Base-by-base conservation (phyloP, 1,284 basidiomycete species). In the Ganoderma leucocontextum region DNA sequence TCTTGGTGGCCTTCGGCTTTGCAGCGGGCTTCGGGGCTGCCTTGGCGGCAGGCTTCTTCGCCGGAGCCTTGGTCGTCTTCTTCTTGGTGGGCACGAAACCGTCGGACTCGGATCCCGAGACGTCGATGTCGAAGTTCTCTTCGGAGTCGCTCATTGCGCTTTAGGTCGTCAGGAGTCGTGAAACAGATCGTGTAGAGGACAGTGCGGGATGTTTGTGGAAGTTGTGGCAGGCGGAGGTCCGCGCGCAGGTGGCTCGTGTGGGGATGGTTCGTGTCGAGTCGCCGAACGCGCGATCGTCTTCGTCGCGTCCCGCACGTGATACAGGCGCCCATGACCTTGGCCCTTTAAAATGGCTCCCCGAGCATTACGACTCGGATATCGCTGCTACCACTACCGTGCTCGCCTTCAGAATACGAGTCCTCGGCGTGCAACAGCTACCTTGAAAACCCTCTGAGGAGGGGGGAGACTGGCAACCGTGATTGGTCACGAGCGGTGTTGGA, bases 1-100 rank as follows among this genome's bases (percentile, higher is more conserved):
- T 72, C 73, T 91, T 92, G 84, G 94, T 93, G 85, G 92, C 62
- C 66, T 61, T 94, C 15, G 88, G 84, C 72, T 84, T 88, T 0
- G 82, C 69, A 0, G 83, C 75, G 0, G 84, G 72, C 71, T 85
- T 86, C 13, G 81, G 66, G 80, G 85, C 76, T 38, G 86, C 80
- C 49, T 83, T 82, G 6, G 79, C 64, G n/a, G 78, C 73, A 29
- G 78, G 67, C 41, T 81, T 81, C 62, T 78, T 66, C 66, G 84
- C 79, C 4, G 86, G 77, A 72, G 75, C 74, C 65, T 78, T 76
- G 17, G 73, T 61, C 67, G 75, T 78, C 83, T 92, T 92, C 86
- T 90, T 91, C n/a, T 79, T 73, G 5, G 83, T 84, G 12, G 90
- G 89, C 25, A 82, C 84, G 76, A 87, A 92, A 72, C 84, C 88